Percentiles rank a stretch among this genome's conserved stretches.
Evolutionary conservation across 192 early-diverging fungal species (phyloP).

Genomic region (Dissophora ornata): DNA sequence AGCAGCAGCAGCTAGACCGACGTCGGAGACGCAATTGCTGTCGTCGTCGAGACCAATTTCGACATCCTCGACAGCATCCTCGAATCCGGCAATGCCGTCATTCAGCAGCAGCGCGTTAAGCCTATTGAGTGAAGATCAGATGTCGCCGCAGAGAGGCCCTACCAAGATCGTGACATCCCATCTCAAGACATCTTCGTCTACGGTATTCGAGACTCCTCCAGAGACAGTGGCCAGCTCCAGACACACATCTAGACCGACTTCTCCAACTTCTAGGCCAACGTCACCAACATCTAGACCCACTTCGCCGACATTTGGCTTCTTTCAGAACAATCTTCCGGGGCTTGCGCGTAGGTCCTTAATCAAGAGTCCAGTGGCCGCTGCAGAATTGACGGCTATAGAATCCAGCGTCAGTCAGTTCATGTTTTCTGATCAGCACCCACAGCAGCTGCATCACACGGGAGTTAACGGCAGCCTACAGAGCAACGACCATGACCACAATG

Average conservation of each 20-base stretch:
- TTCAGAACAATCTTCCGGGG: conserved; percentile 21
- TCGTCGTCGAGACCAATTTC: conserved; percentile 21
- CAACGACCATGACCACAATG: too few species aligned
- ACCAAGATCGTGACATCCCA: background rate
- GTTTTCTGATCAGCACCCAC: conserved; percentile 16
- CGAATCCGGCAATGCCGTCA: conserved; percentile 30
- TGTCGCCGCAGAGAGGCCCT: conserved; percentile 7
- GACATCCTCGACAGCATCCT: conserved; percentile 24
- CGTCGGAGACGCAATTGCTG: conserved; percentile 26
- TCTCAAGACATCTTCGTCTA: background rate
- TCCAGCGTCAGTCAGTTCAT: conserved; percentile 42
- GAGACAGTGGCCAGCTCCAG: conserved; percentile 34
- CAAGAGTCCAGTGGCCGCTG: conserved; percentile 32
- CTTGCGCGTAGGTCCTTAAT: conserved; percentile 35
- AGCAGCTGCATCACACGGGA: too few species aligned
- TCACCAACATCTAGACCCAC: conserved; percentile 21
- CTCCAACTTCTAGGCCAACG: conserved; percentile 1
- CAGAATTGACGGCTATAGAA: conserved; percentile 32
- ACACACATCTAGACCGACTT: conserved; percentile 3
- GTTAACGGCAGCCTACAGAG: too few species aligned
- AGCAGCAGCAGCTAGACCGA: conserved; percentile 8
- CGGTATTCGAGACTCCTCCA: conserved; percentile 45
- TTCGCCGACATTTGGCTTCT: background rate
- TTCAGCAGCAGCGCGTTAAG: conserved; percentile 46
- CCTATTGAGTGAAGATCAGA: conserved; percentile 40